Evolutionary conservation across 2,329 filamentous ascomycete species (phyloP).

Genomic region (Fusarium staphyleae): DNA sequence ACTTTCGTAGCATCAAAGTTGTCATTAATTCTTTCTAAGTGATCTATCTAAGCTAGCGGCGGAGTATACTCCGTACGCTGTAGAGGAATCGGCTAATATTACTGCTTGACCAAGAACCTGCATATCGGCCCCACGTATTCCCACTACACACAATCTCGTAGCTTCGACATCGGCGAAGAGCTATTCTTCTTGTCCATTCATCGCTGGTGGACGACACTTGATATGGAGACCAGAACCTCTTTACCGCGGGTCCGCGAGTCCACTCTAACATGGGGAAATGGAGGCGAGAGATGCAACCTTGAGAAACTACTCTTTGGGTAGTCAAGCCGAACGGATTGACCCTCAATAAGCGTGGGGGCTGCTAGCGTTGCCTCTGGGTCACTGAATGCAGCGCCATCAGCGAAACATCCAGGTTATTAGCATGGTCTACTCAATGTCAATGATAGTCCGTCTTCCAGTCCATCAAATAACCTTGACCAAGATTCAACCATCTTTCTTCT

Average conservation of each 20-base stretch:
- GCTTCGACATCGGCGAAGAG: constrained; percentile 23
- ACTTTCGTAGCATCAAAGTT: too few species aligned
- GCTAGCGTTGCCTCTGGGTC: constrained; percentile 1
- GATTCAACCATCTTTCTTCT: not conserved
- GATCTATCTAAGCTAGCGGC: too few species aligned
- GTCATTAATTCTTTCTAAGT: too few species aligned
- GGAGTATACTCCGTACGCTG: too few species aligned
- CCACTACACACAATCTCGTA: constrained; percentile 26
- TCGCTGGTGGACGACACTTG: constrained; percentile 12
- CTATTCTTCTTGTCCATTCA: constrained; percentile 5
- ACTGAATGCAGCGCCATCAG: constrained; percentile 1
- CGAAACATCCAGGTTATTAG: not conserved
- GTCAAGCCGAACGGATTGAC: constrained; percentile 26
- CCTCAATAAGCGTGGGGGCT: constrained; percentile 11
- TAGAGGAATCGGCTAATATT: too few species aligned
- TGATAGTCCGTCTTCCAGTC: not conserved
- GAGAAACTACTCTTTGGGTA: constrained; percentile 21
- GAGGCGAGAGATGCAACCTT: constrained; percentile 16
- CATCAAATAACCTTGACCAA: not conserved
- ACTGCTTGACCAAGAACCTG: not conserved
- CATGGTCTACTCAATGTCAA: too few species aligned
- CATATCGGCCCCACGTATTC: constrained; percentile 22
- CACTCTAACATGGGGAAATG: constrained; percentile 12
- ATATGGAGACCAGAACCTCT: constrained; percentile 4
- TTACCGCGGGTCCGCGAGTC: not conserved